Conservation (phyloP, 1,284 basidiomycete genomes). For the Rhodotorula sp. region DNA sequence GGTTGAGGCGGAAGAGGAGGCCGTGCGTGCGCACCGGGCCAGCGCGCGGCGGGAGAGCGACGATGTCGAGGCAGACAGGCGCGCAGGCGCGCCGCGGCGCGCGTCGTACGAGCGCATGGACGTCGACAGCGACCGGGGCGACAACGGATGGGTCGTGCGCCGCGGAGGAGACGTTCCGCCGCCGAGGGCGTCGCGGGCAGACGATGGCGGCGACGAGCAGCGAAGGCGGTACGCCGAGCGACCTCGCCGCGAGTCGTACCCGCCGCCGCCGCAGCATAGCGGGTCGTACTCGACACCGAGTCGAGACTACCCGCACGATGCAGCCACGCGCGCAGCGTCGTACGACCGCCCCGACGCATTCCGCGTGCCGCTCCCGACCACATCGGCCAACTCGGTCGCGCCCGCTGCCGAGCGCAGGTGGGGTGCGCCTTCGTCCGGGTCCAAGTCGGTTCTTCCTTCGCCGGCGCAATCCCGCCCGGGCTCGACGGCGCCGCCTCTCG, state of each 20-base stretch:
- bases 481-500: not conserved
- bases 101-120: not conserved
- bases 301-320: no score
- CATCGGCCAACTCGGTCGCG: slow-evolving; percentile 1
- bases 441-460: no score
- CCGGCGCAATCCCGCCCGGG: not conserved
- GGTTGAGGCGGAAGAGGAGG: not conserved
- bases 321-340: not conserved
- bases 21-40: not conserved
- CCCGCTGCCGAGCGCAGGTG: not conserved
- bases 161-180: slow-evolving; percentile 10
- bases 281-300: slow-evolving; percentile 1
- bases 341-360: not conserved
- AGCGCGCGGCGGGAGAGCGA: not conserved
- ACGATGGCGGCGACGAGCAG: slow-evolving; percentile 10
- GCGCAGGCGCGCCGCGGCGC: not conserved
- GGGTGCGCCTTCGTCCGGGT: not conserved
- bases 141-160: not conserved
- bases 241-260: not conserved
- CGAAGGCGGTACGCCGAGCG: not conserved
- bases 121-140: slow-evolving; percentile 10
- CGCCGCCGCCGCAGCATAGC: not conserved
- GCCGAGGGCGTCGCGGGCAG: slow-evolving; percentile 1
- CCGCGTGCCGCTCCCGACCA: not conserved
- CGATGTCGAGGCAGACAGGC: not conserved